Evolutionary conservation across 306 rosid genomes (phyloP).

Genomic region (Crotalaria pallida): DNA sequence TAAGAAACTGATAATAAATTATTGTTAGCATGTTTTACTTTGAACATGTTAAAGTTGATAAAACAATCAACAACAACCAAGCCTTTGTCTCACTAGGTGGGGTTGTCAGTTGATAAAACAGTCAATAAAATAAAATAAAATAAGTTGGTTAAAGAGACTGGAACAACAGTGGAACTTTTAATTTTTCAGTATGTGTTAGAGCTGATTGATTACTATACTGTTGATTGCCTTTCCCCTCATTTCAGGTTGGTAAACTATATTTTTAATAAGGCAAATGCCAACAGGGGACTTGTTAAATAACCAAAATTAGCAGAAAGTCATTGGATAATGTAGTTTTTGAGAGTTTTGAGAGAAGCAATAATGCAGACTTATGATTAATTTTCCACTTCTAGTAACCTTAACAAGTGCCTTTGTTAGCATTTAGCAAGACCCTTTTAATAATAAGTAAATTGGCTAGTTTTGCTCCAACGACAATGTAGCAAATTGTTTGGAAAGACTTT

Average conservation of each 20-base stretch:
- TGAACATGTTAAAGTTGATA: not conserved
- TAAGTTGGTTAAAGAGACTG: not conserved
- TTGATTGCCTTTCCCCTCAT: not conserved
- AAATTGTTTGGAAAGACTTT: not conserved
- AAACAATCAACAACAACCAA: not conserved
- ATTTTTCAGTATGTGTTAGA: conserved; percentile 3
- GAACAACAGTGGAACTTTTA: not conserved
- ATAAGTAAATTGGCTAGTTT: not conserved
- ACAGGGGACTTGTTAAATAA: too few species aligned
- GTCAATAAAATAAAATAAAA: not conserved
- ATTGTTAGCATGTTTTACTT: not conserved
- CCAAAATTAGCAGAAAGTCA: too few species aligned
- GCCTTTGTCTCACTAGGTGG: too few species aligned
- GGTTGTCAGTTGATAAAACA: not conserved
- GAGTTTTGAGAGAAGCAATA: too few species aligned
- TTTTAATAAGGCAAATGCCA: too few species aligned
- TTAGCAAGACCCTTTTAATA: too few species aligned
- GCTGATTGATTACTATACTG: conserved; percentile 9
- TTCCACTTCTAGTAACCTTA: too few species aligned
- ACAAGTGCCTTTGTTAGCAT: too few species aligned
- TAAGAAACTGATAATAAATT: not conserved
- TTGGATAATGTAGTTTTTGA: too few species aligned
- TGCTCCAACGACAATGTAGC: not conserved
- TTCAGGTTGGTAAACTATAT: not conserved
- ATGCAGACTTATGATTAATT: too few species aligned